A percentile compares a stretch with the other conserved stretches of the same genome.
phyloP scores from a whole-genome alignment of 177 flowering plant species.

The Tripterygium wilfordii region DNA sequence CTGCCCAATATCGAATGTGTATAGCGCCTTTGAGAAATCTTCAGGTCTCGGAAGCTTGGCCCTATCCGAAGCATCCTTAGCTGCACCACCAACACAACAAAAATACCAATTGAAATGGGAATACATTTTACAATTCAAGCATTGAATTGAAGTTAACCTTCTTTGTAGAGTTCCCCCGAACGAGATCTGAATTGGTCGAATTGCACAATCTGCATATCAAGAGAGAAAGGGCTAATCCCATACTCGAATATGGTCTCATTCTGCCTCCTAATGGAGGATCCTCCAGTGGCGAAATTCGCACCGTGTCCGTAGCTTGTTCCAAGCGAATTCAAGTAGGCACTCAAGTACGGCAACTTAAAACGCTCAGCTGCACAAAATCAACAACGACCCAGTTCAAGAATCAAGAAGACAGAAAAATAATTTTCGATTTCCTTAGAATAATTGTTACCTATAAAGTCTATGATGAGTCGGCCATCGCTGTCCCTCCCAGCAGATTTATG shows the following conservation, averaged over 20 bases:
- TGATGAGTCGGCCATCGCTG: conserved; percentile 22
- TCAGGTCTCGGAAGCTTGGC: conserved; percentile 37
- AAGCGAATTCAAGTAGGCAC: conserved; percentile 27
- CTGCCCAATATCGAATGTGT: conserved; percentile 71
- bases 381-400: no score
- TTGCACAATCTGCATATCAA: conserved; percentile 25
- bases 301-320: conserved; percentile 24
- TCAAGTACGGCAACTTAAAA: conserved; percentile 24
- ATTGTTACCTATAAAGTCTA: conserved; percentile 21
- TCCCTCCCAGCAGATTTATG: conserved; percentile 22
- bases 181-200: no score
- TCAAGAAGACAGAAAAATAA: background rate
- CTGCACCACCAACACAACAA: conserved; percentile 21
- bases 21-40: conserved; percentile 63
- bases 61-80: conserved; percentile 19
- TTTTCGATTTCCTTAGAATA: background rate
- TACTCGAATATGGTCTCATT: conserved; percentile 20
- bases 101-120: background rate
- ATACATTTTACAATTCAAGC: no score
- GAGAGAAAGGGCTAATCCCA: conserved; percentile 25
- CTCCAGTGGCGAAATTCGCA: conserved; percentile 32
- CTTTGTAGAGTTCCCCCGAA: no score
- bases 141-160: conserved; percentile 18
- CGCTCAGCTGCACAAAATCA: conserved; percentile 21
- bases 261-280: conserved; percentile 21